Conservation (phyloP, 164 flowering plant genomes). For the Umbellularia californica region DNA sequence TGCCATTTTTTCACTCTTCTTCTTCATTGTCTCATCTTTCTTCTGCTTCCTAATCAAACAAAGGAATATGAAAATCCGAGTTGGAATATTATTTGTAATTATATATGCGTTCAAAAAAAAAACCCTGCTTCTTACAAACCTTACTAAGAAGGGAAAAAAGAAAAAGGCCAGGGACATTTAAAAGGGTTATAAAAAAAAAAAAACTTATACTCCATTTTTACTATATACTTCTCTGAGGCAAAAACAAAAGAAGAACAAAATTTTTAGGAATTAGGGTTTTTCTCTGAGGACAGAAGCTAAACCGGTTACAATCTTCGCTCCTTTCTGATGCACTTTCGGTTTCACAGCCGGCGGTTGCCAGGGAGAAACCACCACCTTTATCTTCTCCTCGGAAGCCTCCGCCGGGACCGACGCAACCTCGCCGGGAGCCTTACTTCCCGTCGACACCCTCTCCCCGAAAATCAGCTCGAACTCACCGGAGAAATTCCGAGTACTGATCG, state of each 20-base stretch:
- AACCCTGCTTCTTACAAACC: too few relatives aligned
- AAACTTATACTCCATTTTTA: too few relatives aligned
- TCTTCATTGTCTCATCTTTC: too few relatives aligned
- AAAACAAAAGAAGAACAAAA: neutral
- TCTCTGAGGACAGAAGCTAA: constrained; percentile 59
- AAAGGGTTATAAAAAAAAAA: too few relatives aligned
- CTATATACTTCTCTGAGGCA: neutral
- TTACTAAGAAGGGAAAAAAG: too few relatives aligned
- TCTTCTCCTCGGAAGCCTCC: constrained; percentile 25
- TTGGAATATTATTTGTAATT: too few relatives aligned
- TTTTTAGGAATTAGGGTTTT: constrained; percentile 24
- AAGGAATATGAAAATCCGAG: too few relatives aligned
- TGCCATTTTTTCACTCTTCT: too few relatives aligned
- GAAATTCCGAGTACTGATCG: constrained; percentile 10
- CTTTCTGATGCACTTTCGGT: constrained; percentile 32
- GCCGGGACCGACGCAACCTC: constrained; percentile 11
- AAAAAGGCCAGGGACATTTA: too few relatives aligned
- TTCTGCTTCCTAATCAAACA: too few relatives aligned
- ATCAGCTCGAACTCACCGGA: constrained; percentile 22
- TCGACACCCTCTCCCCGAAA: constrained; percentile 8
- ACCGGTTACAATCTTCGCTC: constrained; percentile 54
- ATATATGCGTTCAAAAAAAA: too few relatives aligned
- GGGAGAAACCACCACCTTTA: constrained; percentile 17
- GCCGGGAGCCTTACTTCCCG: neutral
- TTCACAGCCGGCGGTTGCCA: constrained; percentile 53